Percentiles rank a stretch among this genome's conserved stretches.
These are phyloP conservation scores for Halenospora varia DNA, from an alignment of 495 filamentous ascomycete species.

Conservation along the genomic window DNA sequence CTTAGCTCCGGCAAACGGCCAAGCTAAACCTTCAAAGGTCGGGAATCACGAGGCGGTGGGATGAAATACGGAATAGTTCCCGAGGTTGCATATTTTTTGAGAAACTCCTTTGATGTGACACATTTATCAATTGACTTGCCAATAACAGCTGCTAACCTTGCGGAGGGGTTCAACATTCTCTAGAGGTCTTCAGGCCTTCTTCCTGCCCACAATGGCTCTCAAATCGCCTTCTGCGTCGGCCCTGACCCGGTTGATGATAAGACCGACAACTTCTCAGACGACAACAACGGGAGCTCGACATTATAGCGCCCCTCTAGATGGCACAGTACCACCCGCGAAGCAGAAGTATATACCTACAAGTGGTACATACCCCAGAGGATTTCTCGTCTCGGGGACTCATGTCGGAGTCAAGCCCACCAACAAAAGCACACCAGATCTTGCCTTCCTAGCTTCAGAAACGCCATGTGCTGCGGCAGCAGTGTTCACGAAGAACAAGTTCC, in stretches of 20 bases:
- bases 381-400: constrained; percentile 79
- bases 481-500: constrained; percentile 98
- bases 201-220: constrained; percentile 20
- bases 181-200: not conserved
- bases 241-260: constrained; percentile 16
- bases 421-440: constrained; percentile 83
- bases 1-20: not conserved
- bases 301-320: constrained; percentile 60
- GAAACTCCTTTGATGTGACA: not conserved
- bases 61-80: too few relatives aligned
- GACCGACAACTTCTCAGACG: constrained; percentile 5
- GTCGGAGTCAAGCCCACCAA: constrained; percentile 93
- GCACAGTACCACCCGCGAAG: constrained; percentile 65
- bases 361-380: constrained; percentile 87
- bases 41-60: not conserved
- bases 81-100: not conserved
- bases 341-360: constrained; percentile 83
- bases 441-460: constrained; percentile 78
- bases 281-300: constrained; percentile 6
- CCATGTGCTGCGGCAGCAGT: constrained; percentile 93
- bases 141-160: not conserved
- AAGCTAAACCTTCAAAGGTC: not conserved
- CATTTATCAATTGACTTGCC: not conserved
- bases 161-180: not conserved
- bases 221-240: constrained; percentile 7